phyloP scores from a whole-genome alignment of 352 stramenopile species.

The Achlya hypogyna region DNA sequence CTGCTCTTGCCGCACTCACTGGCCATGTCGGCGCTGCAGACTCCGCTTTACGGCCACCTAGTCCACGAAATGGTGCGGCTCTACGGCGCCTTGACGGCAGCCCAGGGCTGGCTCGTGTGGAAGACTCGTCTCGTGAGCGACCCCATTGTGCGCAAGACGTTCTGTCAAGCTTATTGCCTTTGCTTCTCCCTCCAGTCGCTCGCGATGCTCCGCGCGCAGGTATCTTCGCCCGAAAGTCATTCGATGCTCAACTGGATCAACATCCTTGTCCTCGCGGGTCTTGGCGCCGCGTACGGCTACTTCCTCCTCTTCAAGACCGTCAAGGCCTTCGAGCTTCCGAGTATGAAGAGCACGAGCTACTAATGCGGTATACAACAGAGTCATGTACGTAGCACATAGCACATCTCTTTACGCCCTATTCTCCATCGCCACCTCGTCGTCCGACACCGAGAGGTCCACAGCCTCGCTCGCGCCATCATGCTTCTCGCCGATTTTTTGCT shows the following conservation, averaged over 20 bases:
- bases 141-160: constrained; percentile 72
- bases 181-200: constrained; percentile 75
- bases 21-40: constrained; percentile 63
- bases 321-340: constrained; percentile 79
- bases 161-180: constrained; percentile 83
- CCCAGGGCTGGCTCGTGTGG: constrained; percentile 81
- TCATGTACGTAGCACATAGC: too few relatives aligned
- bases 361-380: constrained; percentile 23
- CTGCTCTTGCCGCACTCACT: constrained; percentile 76
- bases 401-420: too few relatives aligned
- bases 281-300: constrained; percentile 70
- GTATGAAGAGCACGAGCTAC: constrained; percentile 40
- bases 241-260: constrained; percentile 78
- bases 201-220: constrained; percentile 59
- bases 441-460: not conserved
- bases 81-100: constrained; percentile 71
- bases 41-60: constrained; percentile 69
- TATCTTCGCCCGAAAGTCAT: constrained; percentile 61
- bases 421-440: not conserved
- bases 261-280: constrained; percentile 51
- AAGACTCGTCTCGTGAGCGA: constrained; percentile 78
- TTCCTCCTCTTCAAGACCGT: constrained; percentile 83
- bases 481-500: not conserved
- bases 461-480: too few relatives aligned
- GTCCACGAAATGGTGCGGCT: constrained; percentile 81